phyloP scores from a whole-genome alignment of 1,139 yeast species.

The Scheffersomyces illinoinensis region DNA sequence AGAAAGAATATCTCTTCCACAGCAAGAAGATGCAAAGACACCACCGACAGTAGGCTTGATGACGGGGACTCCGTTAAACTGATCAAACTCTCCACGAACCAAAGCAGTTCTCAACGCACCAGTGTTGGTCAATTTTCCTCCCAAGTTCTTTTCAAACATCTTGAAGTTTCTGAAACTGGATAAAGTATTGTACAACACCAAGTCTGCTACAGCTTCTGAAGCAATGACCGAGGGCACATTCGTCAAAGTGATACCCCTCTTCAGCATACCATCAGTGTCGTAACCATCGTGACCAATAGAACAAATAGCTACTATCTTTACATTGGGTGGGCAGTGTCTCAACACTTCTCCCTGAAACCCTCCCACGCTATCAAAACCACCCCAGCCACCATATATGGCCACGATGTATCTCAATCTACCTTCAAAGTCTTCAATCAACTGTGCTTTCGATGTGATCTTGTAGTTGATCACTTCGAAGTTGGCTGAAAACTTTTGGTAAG shows the following conservation, averaged over 20 bases:
- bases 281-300: conserved; percentile 23
- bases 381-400: conserved; percentile 26
- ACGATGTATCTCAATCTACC: conserved; percentile 15
- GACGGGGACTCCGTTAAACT: conserved; percentile 8
- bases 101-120: conserved; percentile 12
- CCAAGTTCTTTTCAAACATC: conserved; percentile 11
- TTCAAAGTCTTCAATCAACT: conserved; percentile 28
- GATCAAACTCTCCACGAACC: conserved; percentile 15
- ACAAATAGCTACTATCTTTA: conserved; percentile 21
- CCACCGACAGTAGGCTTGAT: conserved; percentile 10
- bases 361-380: conserved; percentile 17
- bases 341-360: conserved; percentile 20
- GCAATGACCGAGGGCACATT: conserved; percentile 22
- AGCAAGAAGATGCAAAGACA: conserved; percentile 9
- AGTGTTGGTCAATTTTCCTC: conserved; percentile 10
- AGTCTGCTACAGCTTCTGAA: conserved; percentile 26
- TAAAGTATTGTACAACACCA: conserved; percentile 21
- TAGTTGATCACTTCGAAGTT: conserved; percentile 48
- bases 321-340: conserved; percentile 15
- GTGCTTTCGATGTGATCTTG: conserved; percentile 39
- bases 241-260: conserved; percentile 20
- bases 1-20: conserved; percentile 14
- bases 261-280: conserved; percentile 16
- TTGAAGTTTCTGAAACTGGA: conserved; percentile 24
- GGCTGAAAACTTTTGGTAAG: conserved; percentile 35